These are phyloP conservation scores for Solanum corneliomulleri DNA, from an alignment of 257 asterid genomes.

Conservation along the genomic window DNA sequence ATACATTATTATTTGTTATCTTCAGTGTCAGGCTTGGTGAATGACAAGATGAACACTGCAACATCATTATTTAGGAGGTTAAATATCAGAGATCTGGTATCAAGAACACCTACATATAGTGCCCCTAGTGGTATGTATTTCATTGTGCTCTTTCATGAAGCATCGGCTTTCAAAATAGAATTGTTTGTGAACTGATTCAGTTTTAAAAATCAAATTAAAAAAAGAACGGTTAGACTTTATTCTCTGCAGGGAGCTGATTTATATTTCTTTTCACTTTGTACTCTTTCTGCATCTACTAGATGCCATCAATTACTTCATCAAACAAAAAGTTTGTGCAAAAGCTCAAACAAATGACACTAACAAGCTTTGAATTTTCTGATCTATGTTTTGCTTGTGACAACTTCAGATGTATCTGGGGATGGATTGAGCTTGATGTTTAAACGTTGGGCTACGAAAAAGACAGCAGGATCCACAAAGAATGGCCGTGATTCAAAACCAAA, in stretches of 20 bases:
- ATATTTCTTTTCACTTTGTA: not conserved
- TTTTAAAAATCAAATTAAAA: not conserved
- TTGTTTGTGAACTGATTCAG: not conserved
- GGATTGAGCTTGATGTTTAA: constrained; percentile 68
- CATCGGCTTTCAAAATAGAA: not conserved
- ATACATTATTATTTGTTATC: not conserved
- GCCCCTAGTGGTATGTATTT: constrained; percentile 41
- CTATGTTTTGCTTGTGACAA: not conserved
- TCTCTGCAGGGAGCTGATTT: not conserved
- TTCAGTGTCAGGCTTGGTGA: not conserved
- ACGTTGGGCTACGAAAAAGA: constrained; percentile 91
- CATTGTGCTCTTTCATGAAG: not conserved
- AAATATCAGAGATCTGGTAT: constrained; percentile 45
- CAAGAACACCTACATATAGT: constrained; percentile 30
- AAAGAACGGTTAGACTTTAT: not conserved
- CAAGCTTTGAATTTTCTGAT: not conserved
- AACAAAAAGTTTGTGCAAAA: not conserved
- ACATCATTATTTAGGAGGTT: constrained; percentile 32
- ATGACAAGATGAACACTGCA: constrained; percentile 9
- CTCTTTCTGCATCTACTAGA: not conserved
- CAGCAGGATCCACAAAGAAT: constrained; percentile 89
- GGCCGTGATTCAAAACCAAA: constrained; percentile 89
- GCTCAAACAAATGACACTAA: not conserved
- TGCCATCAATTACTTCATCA: not conserved
- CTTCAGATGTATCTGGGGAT: constrained; percentile 56